These are phyloP conservation scores for Pythium scleroteichum DNA, from an alignment of 352 stramenopile genomes.

Conservation along the genomic window DNA sequence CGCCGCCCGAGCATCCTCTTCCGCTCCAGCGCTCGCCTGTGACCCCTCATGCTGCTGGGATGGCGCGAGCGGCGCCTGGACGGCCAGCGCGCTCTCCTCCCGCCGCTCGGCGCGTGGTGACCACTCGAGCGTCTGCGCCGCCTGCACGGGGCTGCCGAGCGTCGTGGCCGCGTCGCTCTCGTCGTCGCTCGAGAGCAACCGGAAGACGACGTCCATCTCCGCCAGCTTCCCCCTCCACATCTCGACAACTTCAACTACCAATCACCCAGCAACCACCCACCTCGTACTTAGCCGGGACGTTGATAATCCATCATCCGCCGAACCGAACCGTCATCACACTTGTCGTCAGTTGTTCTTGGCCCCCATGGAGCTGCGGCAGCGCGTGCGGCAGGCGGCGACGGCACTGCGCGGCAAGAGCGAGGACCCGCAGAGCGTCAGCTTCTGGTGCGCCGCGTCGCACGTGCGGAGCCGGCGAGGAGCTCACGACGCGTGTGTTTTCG, in stretches of 20 bases:
- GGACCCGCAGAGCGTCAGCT: conserved; percentile 43
- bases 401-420: conserved; percentile 29
- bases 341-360: neutral
- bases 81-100: too few species aligned
- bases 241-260: conserved; percentile 26
- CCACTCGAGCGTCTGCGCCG: conserved; percentile 16
- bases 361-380: conserved; percentile 51
- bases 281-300: conserved; percentile 17
- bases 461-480: neutral
- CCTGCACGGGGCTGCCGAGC: conserved; percentile 28
- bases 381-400: conserved; percentile 32
- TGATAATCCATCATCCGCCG: neutral
- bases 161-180: conserved; percentile 37
- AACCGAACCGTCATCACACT: conserved; percentile 1
- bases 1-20: neutral
- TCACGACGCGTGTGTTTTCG: neutral
- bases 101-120: too few species aligned
- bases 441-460: conserved; percentile 44
- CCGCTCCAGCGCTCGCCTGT: neutral
- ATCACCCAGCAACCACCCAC: conserved; percentile 11
- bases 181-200: conserved; percentile 24
- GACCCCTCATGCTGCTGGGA: neutral
- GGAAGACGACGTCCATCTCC: conserved; percentile 29
- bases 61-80: too few species aligned
- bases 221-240: conserved; percentile 17